phyloP scores from a whole-genome alignment of 2,329 filamentous ascomycete species.

The Cytospora chrysosperma region DNA sequence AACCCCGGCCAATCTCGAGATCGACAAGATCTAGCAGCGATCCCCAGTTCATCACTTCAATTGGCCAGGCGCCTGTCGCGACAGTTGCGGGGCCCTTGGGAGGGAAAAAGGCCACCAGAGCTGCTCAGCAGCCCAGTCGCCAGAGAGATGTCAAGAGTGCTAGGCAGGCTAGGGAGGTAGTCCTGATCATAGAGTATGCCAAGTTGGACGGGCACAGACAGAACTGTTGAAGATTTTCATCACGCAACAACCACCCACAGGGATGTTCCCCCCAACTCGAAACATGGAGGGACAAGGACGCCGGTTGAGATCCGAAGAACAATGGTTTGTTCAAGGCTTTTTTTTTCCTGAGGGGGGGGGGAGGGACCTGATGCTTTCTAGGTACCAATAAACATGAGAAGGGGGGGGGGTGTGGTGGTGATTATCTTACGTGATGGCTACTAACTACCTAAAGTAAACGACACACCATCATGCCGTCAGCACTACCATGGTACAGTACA shows the following conservation, averaged over 20 bases:
- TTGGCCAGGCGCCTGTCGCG: constrained; percentile 23
- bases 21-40: constrained; percentile 24
- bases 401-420: no score
- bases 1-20: constrained; percentile 18
- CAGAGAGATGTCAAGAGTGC: no score
- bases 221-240: background rate
- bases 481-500: background rate
- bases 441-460: background rate
- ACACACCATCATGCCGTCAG: background rate
- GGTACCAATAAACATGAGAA: no score
- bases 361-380: no score
- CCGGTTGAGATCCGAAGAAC: background rate
- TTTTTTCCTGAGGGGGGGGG: no score
- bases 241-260: background rate
- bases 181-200: background rate
- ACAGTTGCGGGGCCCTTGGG: constrained; percentile 10
- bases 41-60: constrained; percentile 19
- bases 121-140: no score
- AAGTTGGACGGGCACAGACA: background rate
- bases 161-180: no score
- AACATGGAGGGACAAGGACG: background rate
- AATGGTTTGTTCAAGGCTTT: background rate
- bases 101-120: no score
- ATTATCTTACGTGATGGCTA: background rate
- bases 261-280: background rate